Conservation (phyloP, 2,329 filamentous ascomycete genomes). For the Albifimbria verrucaria region DNA sequence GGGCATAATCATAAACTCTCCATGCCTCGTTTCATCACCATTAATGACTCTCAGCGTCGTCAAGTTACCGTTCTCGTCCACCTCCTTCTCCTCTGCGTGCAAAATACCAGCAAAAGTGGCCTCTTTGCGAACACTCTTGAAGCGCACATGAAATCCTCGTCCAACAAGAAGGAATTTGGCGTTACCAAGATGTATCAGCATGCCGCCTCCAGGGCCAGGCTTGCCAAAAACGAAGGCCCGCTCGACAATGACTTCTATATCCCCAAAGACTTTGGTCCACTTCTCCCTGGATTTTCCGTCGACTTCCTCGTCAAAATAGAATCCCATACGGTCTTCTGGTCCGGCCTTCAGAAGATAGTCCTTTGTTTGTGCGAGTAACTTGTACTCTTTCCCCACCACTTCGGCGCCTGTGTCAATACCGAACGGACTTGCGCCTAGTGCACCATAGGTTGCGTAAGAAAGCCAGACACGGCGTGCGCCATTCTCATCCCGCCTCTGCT, state of each 20-base stretch:
- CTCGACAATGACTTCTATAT: conserved; percentile 33
- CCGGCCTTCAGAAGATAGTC: conserved; percentile 23
- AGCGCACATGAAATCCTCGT: conserved; percentile 33
- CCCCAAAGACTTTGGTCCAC: conserved; percentile 25
- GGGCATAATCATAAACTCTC: conserved; percentile 50
- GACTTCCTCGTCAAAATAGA: conserved; percentile 32
- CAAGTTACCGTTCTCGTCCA: conserved; percentile 29
- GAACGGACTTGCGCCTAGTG: conserved; percentile 36
- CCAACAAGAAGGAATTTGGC: conserved; percentile 33
- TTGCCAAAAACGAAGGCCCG: conserved; percentile 38
- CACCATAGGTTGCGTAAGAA: conserved; percentile 35
- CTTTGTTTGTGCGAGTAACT: conserved; percentile 25
- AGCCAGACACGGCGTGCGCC: conserved; percentile 40
- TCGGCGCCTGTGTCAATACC: conserved; percentile 34
- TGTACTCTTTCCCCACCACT: conserved; percentile 24
- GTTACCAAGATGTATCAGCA: conserved; percentile 33
- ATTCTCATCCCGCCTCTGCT: conserved; percentile 46
- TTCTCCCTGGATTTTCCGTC: conserved; percentile 17
- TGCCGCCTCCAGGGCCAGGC: conserved; percentile 31
- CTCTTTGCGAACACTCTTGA: conserved; percentile 24
- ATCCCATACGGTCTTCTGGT: conserved; percentile 30
- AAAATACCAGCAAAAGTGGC: conserved; percentile 37
- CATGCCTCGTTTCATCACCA: conserved; percentile 40
- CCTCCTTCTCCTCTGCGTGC: conserved; percentile 30
- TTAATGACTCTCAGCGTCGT: conserved; percentile 30